phyloP scores from a whole-genome alignment of 2,329 filamentous ascomycete species.

The Tympanopsis confertula region DNA sequence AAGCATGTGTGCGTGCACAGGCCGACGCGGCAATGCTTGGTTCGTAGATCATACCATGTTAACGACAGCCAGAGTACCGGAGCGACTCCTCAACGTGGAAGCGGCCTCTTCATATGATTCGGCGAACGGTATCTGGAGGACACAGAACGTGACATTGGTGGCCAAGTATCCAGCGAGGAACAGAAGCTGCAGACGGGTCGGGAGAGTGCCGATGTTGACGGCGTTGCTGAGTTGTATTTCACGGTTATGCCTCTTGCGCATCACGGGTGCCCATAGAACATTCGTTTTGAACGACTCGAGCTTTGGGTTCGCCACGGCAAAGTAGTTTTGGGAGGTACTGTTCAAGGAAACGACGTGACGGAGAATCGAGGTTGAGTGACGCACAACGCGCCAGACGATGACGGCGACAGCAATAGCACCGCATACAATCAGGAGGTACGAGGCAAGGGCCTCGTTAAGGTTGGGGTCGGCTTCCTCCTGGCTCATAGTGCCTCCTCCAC shows the following conservation, averaged over 20 bases:
- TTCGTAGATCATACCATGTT: constrained; percentile 70
- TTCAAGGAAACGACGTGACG: constrained; percentile 65
- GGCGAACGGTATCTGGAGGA: constrained; percentile 51
- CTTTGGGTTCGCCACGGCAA: constrained; percentile 42
- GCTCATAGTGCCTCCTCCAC: not conserved
- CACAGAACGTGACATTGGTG: constrained; percentile 68
- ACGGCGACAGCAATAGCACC: constrained; percentile 50
- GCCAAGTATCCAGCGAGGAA: constrained; percentile 57
- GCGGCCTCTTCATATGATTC: constrained; percentile 29
- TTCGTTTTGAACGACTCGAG: constrained; percentile 56
- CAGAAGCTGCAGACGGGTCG: constrained; percentile 65
- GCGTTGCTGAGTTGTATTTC: constrained; percentile 59
- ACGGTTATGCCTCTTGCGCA: constrained; percentile 65
- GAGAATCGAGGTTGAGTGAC: constrained; percentile 53
- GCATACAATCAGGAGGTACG: constrained; percentile 53
- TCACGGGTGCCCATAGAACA: constrained; percentile 59
- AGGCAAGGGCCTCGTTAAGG: constrained; percentile 40
- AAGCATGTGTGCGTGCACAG: too few relatives aligned
- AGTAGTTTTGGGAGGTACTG: constrained; percentile 73
- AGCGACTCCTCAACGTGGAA: constrained; percentile 50
- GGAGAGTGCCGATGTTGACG: constrained; percentile 64
- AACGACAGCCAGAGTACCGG: constrained; percentile 57
- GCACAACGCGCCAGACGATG: constrained; percentile 53
- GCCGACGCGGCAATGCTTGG: too few relatives aligned
- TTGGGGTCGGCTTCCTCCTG: constrained; percentile 11